phyloP scores from a whole-genome alignment of 169 alveolate genomes.

The Pseudocohnilembus persalinus region DNA sequence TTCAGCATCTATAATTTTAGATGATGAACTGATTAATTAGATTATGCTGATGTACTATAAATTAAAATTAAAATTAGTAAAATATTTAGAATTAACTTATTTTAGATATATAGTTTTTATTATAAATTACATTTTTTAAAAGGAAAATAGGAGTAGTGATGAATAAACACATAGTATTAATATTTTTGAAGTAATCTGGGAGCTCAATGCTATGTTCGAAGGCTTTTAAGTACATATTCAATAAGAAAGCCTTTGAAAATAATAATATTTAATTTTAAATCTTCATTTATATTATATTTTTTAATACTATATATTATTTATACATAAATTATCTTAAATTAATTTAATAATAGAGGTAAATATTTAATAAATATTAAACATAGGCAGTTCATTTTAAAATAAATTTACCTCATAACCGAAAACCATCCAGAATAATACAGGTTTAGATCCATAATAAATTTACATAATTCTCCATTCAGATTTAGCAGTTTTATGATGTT shows the following conservation, averaged over 20 bases:
- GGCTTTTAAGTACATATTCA: slow-evolving; percentile 22
- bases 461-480: slow-evolving; percentile 33
- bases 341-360: no score
- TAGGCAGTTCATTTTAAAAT: background rate
- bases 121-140: slow-evolving; percentile 13
- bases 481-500: slow-evolving; percentile 46
- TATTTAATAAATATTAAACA: no score
- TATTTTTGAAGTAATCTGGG: slow-evolving; percentile 10
- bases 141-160: slow-evolving; percentile 10
- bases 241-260: slow-evolving; percentile 1
- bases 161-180: background rate
- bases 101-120: background rate
- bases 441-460: slow-evolving; percentile 28
- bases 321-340: no score
- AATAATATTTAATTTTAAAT: background rate
- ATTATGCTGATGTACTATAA: slow-evolving; percentile 23
- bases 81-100: background rate
- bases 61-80: background rate
- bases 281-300: background rate
- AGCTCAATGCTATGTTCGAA: slow-evolving; percentile 18
- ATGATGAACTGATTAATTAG: slow-evolving; percentile 17
- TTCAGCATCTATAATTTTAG: background rate
- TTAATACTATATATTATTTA: no score
- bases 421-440: slow-evolving; percentile 38
- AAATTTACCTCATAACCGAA: slow-evolving; percentile 23